Evolutionary conservation across 768 basidiomycete species (phyloP), one percentile per base, ranked within the genome.

Genomic region (Gymnopilus junonius): DNA sequence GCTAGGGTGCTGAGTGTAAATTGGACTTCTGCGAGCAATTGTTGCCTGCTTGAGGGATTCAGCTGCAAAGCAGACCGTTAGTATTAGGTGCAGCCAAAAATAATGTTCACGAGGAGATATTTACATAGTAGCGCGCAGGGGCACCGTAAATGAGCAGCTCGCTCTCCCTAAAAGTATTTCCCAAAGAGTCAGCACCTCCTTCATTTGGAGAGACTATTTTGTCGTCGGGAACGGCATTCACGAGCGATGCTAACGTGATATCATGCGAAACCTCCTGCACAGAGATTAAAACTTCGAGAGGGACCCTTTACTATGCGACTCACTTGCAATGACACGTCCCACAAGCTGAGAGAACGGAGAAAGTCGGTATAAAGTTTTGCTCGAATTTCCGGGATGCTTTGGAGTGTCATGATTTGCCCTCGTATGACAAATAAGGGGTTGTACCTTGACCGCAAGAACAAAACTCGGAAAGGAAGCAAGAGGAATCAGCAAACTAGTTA

Each of bases 21-120:
- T 10, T 67, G 69, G n/a, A 72, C n/a, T 15, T 75, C 69, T 55
- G 62, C 55, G 4, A 71, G 63, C 21, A 71, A 39, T 42, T 51
- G 63, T 53, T 63, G 64, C n/a, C 45, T 57, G 32, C 40, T 61
- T 17, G 65, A 56, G 5, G 59, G 29, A 20, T 59, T 58, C 8
- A 68, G 61, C 69, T 68, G 37, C 29, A 32, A n/a, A 23, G 20
- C 17, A 23, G 48, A 55, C 32, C 31, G 59, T 34, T 25, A 29
- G 2, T 11, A 61, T 59, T 14, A 34, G 53, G 40, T 40, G 11
- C 45, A 25, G 14, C 25, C 11, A 14, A 27, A 15, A 54, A 6
- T 32, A n/a, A 23, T 2, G 34, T 20, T 21, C 15, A 51, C 27
- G 21, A 21, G 17, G 23, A 37, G 11, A 35, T 34, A 60, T 53